Percentiles rank a stretch among this genome's conserved stretches.
Evolutionary conservation across 495 filamentous ascomycete species (phyloP).

Genomic region (Annulohypoxylon nitens): DNA sequence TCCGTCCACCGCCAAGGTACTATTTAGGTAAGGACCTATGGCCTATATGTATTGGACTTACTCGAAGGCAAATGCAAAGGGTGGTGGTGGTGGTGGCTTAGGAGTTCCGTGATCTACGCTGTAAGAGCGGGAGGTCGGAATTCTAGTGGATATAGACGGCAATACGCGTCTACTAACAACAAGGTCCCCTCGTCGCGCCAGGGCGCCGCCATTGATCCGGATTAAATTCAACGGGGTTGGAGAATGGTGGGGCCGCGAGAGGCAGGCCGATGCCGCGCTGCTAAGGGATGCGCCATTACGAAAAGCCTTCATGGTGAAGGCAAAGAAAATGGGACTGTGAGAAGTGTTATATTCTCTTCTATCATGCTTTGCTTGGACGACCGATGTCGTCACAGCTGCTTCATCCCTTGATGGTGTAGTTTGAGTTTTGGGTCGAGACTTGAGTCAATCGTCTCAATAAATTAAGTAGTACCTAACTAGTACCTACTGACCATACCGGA

Average conservation of each 20-base stretch:
- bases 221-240: conserved; percentile 22
- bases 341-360: conserved; percentile 18
- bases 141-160: background rate
- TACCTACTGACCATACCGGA: background rate
- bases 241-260: conserved; percentile 36
- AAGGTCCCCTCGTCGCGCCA: conserved; percentile 9
- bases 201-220: conserved; percentile 11
- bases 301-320: conserved; percentile 43
- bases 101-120: conserved; percentile 24
- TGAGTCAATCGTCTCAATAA: conserved; percentile 15
- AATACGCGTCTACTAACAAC: background rate
- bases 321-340: conserved; percentile 1
- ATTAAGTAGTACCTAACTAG: background rate
- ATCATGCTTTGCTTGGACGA: conserved; percentile 31
- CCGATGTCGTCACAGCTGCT: conserved; percentile 18
- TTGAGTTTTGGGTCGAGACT: conserved; percentile 15
- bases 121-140: conserved; percentile 10
- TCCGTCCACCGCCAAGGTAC: background rate
- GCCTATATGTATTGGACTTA: conserved; percentile 56
- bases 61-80: conserved; percentile 88
- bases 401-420: conserved; percentile 23
- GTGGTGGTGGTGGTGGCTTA: conserved; percentile 25
- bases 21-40: background rate
- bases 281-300: conserved; percentile 14
- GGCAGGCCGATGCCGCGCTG: conserved; percentile 24